Conservation (phyloP, 2,329 filamentous ascomycete genomes). For the Monosporascus cannonballus region DNA sequence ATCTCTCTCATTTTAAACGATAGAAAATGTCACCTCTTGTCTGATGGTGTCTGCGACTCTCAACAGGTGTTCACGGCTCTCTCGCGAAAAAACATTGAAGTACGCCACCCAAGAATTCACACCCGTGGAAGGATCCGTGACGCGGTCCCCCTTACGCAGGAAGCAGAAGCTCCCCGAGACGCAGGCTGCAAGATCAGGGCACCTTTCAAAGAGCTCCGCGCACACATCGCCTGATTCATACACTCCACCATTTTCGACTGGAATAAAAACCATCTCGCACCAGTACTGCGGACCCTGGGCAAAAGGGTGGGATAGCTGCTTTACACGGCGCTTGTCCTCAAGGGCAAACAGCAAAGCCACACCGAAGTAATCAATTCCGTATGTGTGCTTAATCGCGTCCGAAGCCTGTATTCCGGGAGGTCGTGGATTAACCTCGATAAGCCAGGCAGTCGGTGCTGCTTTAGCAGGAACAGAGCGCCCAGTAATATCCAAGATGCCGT, state of each 20-base stretch:
- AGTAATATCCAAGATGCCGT: slow-evolving; percentile 5
- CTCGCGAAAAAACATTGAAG: slow-evolving; percentile 21
- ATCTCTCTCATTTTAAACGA: no score
- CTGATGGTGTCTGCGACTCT: no score
- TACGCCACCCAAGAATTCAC: slow-evolving; percentile 23
- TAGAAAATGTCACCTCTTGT: no score
- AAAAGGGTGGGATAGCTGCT: slow-evolving; percentile 16
- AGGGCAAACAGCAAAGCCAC: slow-evolving; percentile 16
- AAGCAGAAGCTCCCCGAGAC: slow-evolving; percentile 19
- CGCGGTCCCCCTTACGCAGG: slow-evolving; percentile 19
- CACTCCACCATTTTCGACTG: slow-evolving; percentile 22
- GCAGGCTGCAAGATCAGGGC: slow-evolving; percentile 15
- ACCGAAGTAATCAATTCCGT: slow-evolving; percentile 23
- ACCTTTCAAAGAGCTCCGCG: slow-evolving; percentile 17
- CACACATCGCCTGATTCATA: slow-evolving; percentile 26
- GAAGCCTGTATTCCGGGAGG: slow-evolving; percentile 20
- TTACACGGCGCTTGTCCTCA: slow-evolving; percentile 15
- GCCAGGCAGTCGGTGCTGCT: slow-evolving; percentile 11
- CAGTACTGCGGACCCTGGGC: slow-evolving; percentile 15
- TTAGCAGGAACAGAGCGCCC: no score
- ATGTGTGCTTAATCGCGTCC: slow-evolving; percentile 18
- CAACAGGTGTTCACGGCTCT: no score
- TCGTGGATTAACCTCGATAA: slow-evolving; percentile 23
- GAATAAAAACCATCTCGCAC: slow-evolving; percentile 21
- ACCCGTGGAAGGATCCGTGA: slow-evolving; percentile 21